Base-by-base conservation (phyloP, 2,329 filamentous ascomycete genomes). In the Microsporum ferrugineum region DNA sequence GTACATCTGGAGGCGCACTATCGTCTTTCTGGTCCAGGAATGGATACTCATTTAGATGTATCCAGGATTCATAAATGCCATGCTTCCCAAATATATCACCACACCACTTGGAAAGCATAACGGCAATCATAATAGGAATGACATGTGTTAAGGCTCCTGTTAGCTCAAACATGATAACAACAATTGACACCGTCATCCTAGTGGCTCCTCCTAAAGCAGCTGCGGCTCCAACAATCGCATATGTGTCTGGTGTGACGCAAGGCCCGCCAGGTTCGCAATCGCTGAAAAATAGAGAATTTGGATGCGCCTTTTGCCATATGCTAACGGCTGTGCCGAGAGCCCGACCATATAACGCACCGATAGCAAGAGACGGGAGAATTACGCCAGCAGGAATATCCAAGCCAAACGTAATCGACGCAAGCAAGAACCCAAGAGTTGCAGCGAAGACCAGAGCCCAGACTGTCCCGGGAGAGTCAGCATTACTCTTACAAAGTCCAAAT, bases 151-250 rank as follows among this genome's bases (percentile, higher is more conserved):
- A 81, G 1, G 94, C 94, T 59, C 94, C 94, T 0, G 94, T 99
- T 61, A 99, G 85, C 77, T 99, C 94, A 70, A 99, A 99, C 88
- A 96, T 96, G 76, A 99, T 99, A 69, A 97, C 94, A 3, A 99
- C 92, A 66, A 99, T 96, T 10, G 91, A 96, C 8, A 96, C 91
- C 0, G 94, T 99, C 86, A 99, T 95, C 66, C 92, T 85, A 17
- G 92, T 97, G 39, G 95, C 90, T 56, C 94, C 94, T 4, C 89
- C 89, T 1, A 99, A 84, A n/a, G 92, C 90, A 2, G 94, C 91
- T 0, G 94, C 92, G 0, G 94, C 94, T 38, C 94, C 94, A 64
- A 99, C 88, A 68, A 99, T 95, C 64, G 94, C 94, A 71, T 99
- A 99, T 1, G 92, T 95, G 12, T 92, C 94, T 0, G 94, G 92